Conservation (phyloP, 345 rosid species). For the Heritiera fomes region DNA sequence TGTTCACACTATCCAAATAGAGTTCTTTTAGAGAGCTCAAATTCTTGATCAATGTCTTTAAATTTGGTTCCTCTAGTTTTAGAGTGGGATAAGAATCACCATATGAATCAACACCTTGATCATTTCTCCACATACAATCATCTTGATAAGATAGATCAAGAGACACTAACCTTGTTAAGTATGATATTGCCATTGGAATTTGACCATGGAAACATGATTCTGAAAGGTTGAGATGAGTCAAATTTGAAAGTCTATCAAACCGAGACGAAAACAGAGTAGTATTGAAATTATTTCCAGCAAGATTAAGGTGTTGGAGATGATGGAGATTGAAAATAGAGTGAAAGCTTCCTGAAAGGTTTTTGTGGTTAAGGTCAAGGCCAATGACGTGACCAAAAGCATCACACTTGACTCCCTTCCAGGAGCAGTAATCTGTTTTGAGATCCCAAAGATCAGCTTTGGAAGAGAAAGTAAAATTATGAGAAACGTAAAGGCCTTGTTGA, state of each 20-base stretch:
- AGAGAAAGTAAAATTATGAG: too few relatives aligned
- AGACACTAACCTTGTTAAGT: background rate
- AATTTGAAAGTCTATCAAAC: background rate
- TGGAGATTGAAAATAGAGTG: background rate
- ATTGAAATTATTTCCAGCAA: background rate
- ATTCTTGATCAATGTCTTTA: background rate
- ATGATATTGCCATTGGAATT: background rate
- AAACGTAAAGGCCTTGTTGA: background rate
- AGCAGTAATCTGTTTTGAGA: too few relatives aligned
- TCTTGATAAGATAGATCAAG: background rate
- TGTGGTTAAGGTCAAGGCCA: too few relatives aligned
- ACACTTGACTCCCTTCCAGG: too few relatives aligned
- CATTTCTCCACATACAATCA: background rate
- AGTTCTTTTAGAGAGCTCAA: background rate
- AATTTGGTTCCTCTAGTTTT: background rate
- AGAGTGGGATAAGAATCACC: background rate
- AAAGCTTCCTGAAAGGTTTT: too few relatives aligned
- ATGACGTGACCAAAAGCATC: too few relatives aligned
- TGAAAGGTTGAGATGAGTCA: background rate
- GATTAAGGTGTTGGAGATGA: background rate
- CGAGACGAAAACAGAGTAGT: background rate
- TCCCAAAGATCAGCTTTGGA: too few relatives aligned
- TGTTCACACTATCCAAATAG: background rate
- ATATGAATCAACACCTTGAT: too few relatives aligned
- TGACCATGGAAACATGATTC: background rate